Base-by-base conservation (phyloP, 2,329 filamentous ascomycete species). In the Clonostachys rhizophaga region DNA sequence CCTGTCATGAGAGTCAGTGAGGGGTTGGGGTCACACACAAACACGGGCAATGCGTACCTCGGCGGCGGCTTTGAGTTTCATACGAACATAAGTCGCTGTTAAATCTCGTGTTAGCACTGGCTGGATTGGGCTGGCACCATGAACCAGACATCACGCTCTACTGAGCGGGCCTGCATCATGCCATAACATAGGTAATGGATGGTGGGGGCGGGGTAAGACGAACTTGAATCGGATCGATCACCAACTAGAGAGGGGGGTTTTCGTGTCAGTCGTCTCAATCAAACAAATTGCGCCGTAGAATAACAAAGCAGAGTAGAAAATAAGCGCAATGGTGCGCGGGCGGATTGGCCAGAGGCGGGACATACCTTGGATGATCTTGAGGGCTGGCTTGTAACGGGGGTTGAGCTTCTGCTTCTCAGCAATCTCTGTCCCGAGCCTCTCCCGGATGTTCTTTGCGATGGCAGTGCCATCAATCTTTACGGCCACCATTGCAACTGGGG, bases 11-110 rank as follows among this genome's bases (percentile, higher is more conserved):
- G 24, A 13, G 18, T 39, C 35, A 34, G 35, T 36, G 13, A 48
- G 34, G 43, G 34, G 41, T 33, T 9, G 49, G 33, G 40, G 36
- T 43, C 42, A 37, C 13, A 24, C 42, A 43, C 5, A 42, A 30
- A 30, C 24, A 6, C 5, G 11, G 34, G 7, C 10, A 6, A 44
- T 18, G 46, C 71, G 57, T 74, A 91, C 88, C 79, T 97, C 94
- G 66, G 89, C 77, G 49, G 94, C 94, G 55, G 94, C 94, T 79
- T 96, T 99, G 62, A 96, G 75, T 76, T 99, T 99, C 94, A 99
- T 99, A 72, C 91, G 91, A 70, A 99, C 92, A 87, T 99, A 99
- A 45, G 92, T 97, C 62, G 86, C 88, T 92, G 60, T 53, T 2
- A 30, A 30, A 30, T 30, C 24, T 39, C 35, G 39, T 40, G 47